Evolutionary conservation across 1,284 basidiomycete species (phyloP), one percentile per base, ranked within the genome.

Genomic region (Anthracocystis panici-leucophaei): DNA sequence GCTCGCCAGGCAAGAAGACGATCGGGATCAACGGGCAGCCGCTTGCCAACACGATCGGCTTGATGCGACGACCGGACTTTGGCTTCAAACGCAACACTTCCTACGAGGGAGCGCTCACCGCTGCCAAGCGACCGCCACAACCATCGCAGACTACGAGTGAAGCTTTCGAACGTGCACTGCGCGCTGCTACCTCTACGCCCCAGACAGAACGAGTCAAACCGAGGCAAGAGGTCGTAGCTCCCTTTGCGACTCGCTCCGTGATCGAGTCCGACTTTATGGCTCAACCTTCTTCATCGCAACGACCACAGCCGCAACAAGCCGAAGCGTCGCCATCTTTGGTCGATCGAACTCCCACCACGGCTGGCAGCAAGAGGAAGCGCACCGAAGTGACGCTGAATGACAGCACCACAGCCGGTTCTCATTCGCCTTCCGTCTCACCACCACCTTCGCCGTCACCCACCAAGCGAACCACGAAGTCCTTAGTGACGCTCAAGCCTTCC

Each of bases 31-130:
- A 66, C 38, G 63, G 63, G 2, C 56, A 55, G 40, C 38, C 52
- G 0, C 21, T 44, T 5, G 12, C 46, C 12, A 57, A 20, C 33
- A 29, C 53, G 2, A 29, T 61, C 5, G 58, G 62, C 2, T 5
- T 70, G 57, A 53, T 71, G 68, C 57, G 62, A n/a, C 54, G 68
- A 48, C 62, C 72, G 7, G 72, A 75, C 35, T 65, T 75, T 50
- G 45, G 48, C 5, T 69, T 64, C 56, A 68, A 61, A 31, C 65
- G 72, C 35, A 69, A 65, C 63, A 40, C 49, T 5, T 75, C 72
- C 2, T 75, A 69, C 41, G 72, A 75, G 31, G 57, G 62, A 25
- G 33, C 53, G 10, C 27, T 59, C 6, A 18, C 57, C 3, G 41
- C 49, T 42, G 49, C 23, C 41, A 71, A 71, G 50, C 57, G 68